These are phyloP conservation scores for Rutstroemia sp. DNA, from an alignment of 2,329 filamentous ascomycete species.

Conservation along the genomic window DNA sequence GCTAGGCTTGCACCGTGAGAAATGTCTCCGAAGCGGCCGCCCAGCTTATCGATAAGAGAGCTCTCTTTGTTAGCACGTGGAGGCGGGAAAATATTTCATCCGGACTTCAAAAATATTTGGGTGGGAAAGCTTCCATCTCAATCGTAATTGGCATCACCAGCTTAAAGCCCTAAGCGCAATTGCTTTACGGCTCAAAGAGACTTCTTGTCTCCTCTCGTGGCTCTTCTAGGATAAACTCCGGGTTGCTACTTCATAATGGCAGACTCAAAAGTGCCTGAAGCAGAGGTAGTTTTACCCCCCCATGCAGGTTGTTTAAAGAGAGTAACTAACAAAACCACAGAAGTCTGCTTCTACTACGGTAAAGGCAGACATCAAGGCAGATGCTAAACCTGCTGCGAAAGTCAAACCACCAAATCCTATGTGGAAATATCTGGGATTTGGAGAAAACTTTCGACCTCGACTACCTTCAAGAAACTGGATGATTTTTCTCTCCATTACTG, in stretches of 20 bases:
- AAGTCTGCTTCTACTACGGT: slow-evolving; percentile 28
- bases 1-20: too few species aligned
- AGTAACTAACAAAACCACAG: slow-evolving; percentile 10
- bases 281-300: slow-evolving; percentile 10
- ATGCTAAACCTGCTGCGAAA: slow-evolving; percentile 34
- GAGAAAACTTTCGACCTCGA: slow-evolving; percentile 69
- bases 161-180: not conserved
- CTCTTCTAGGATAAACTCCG: not conserved
- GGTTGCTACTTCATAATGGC: not conserved
- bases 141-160: not conserved
- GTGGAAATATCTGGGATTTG: slow-evolving; percentile 71
- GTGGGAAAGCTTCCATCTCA: not conserved
- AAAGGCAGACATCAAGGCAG: slow-evolving; percentile 29
- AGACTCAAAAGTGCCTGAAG: slow-evolving; percentile 13
- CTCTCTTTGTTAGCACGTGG: too few species aligned
- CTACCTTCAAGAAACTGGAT: slow-evolving; percentile 96
- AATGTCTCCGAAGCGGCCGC: too few species aligned
- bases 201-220: not conserved
- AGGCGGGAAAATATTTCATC: slow-evolving; percentile 3
- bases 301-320: not conserved
- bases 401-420: slow-evolving; percentile 57
- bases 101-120: not conserved
- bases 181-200: not conserved
- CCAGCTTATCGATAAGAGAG: slow-evolving; percentile 6
- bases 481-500: slow-evolving; percentile 80